Base-by-base conservation (phyloP, 345 rosid genomes). In the Microcos paniculata region DNA sequence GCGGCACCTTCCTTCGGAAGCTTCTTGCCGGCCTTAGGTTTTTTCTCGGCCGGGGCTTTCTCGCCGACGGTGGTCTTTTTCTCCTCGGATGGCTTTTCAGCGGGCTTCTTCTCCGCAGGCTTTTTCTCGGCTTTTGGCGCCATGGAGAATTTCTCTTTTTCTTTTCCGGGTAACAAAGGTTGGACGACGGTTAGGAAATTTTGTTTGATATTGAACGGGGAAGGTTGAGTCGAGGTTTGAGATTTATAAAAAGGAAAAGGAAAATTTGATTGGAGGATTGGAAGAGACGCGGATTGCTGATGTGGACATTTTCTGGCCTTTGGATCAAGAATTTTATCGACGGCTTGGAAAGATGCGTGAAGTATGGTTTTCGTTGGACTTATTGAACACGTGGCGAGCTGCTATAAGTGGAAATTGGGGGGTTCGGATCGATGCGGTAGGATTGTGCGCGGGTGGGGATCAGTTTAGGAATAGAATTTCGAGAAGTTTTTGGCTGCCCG, bases 11-110 rank as follows among this genome's bases (percentile, higher is more conserved):
- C 96, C 72, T 92, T 90, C 0, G 96, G 92, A 2, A 92, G 87
- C 71, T 90, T 90, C 82, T 92, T 92, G 0, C 94, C 94, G 33
- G 95, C 97, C 78, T 92, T 90, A 0, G 92, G 97, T 72, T 88
- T 90, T 85, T 90, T 90, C 87, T 90, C 95, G 0, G 92, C 97
- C 8, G 92, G 92, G 0, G 88, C 84, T 72, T 90, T 90, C 86
- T 74, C 77, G 19, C 23, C 77, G 8, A 56, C 75, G 5, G 70
- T 31, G 7, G 70, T 62, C 49, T 74, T 74, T 26, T 74, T 62
- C 45, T 74, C 77, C 61, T 35, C 74, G 15, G 71, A 4, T 0
- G 62, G 72, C 53, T 68, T 68, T 23, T 90, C 93, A 0, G 81
- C 95, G 21, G 94, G 96, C 59, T 92, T 90, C 82, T 92, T 92